A percentile compares a stretch with the other conserved stretches of the same genome.
These are phyloP conservation scores for Bruguiera sexangula DNA, from an alignment of 345 rosid species.

Conservation along the genomic window DNA sequence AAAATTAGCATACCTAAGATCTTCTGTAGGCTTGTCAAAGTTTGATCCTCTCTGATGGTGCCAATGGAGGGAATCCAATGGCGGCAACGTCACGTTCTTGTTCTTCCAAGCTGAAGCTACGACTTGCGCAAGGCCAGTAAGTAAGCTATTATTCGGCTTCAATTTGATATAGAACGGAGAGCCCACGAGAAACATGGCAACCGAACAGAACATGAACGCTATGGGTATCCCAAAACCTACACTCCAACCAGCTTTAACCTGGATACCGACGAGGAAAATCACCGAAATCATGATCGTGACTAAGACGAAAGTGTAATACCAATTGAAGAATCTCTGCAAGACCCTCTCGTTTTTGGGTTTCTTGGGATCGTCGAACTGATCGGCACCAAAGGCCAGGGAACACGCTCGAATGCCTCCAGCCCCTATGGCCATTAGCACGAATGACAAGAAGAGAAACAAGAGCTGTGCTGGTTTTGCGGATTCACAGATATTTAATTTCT, in stretches of 20 bases:
- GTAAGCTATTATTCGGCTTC: conserved; percentile 40
- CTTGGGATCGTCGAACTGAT: conserved; percentile 44
- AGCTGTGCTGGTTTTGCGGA: conserved; percentile 27
- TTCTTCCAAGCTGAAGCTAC: conserved; percentile 37
- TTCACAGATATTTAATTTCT: conserved; percentile 10
- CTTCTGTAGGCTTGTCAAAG: conserved; percentile 33
- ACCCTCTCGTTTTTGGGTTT: conserved; percentile 37
- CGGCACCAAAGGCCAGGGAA: conserved; percentile 55
- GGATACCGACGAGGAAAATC: conserved; percentile 44
- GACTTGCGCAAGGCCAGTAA: conserved; percentile 44
- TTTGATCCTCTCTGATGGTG: conserved; percentile 33
- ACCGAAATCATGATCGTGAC: conserved; percentile 33
- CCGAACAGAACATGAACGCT: conserved; percentile 40
- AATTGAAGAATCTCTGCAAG: conserved; percentile 50
- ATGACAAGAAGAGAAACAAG: conserved; percentile 30
- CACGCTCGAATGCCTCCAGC: conserved; percentile 52
- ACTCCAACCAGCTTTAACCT: conserved; percentile 43
- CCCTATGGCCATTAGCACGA: conserved; percentile 43
- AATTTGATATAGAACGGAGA: conserved; percentile 39
- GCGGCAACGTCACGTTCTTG: conserved; percentile 26
- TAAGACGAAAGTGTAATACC: conserved; percentile 55
- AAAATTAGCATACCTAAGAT: conserved; percentile 30
- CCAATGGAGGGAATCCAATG: conserved; percentile 16
- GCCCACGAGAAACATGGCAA: conserved; percentile 33
- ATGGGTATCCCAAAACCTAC: conserved; percentile 52